These are phyloP conservation scores for Hypericum perforatum DNA, from an alignment of 345 rosid genomes.

Conservation along the genomic window DNA sequence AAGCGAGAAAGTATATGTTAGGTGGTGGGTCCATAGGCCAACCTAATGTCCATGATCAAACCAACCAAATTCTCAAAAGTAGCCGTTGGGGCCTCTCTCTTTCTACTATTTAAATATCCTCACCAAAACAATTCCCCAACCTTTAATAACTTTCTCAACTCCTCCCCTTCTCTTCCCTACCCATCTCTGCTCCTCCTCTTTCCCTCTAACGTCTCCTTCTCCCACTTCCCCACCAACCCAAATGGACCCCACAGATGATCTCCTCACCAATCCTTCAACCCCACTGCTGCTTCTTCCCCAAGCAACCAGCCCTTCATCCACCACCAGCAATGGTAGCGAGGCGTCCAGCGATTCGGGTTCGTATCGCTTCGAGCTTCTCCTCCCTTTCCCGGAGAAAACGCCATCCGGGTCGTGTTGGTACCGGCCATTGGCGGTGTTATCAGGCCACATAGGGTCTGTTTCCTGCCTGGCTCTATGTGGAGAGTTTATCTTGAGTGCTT, in stretches of 20 bases:
- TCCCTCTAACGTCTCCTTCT: too few relatives aligned
- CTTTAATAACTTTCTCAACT: too few relatives aligned
- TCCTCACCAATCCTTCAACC: constrained; percentile 20
- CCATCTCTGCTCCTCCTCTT: too few relatives aligned
- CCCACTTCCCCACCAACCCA: too few relatives aligned
- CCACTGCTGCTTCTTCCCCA: constrained; percentile 39
- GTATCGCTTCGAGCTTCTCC: constrained; percentile 27
- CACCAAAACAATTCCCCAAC: too few relatives aligned
- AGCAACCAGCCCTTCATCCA: constrained; percentile 14
- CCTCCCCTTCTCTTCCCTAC: too few relatives aligned
- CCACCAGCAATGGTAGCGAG: constrained; percentile 21
- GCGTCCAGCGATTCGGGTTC: constrained; percentile 35
- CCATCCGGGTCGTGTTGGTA: constrained; percentile 29
- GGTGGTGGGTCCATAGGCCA: too few relatives aligned
- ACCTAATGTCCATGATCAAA: too few relatives aligned
- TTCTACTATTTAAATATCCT: too few relatives aligned
- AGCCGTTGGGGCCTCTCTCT: too few relatives aligned
- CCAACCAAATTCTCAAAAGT: too few relatives aligned
- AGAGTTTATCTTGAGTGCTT: constrained; percentile 81
- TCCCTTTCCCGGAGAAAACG: constrained; percentile 19
- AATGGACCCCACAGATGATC: background rate
- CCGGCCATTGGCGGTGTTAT: constrained; percentile 60
- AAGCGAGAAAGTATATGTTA: too few relatives aligned
- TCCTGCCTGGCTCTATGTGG: constrained; percentile 82
- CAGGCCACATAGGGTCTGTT: constrained; percentile 73